A percentile compares a stretch with the other conserved stretches of the same genome.
These are phyloP conservation scores for Tetracentron sinense DNA, from an alignment of 164 flowering plant genomes.

Conservation along the genomic window DNA sequence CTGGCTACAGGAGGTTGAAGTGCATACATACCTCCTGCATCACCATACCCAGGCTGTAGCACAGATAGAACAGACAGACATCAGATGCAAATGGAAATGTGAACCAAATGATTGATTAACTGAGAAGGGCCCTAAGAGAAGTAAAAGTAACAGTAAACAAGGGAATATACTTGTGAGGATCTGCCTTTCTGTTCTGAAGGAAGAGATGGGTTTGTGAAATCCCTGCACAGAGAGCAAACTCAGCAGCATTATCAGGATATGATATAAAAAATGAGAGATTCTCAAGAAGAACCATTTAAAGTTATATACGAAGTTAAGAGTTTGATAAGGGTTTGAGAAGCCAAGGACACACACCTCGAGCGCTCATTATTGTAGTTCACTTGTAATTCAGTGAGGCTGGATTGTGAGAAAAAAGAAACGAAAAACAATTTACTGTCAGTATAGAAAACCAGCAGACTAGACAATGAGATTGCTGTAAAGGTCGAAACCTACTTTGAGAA, in stretches of 20 bases:
- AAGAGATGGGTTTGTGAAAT: constrained; percentile 81
- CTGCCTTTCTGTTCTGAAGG: constrained; percentile 91
- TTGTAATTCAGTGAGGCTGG: constrained; percentile 92
- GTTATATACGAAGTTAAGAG: not conserved
- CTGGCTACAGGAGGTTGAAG: constrained; percentile 46
- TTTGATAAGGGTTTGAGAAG: not conserved
- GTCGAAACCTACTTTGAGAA: constrained; percentile 71
- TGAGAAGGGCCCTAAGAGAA: too few species aligned
- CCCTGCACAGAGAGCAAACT: constrained; percentile 21
- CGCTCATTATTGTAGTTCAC: constrained; percentile 96
- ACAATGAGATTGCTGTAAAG: not conserved
- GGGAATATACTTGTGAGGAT: constrained; percentile 65
- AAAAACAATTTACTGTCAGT: constrained; percentile 4
- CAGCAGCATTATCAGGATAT: constrained; percentile 6
- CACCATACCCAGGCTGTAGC: constrained; percentile 74
- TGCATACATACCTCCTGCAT: constrained; percentile 60
- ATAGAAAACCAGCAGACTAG: not conserved
- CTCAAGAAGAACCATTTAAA: too few species aligned
- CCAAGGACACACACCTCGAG: constrained; percentile 63
- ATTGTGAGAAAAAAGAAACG: constrained; percentile 10
- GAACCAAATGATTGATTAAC: too few species aligned
- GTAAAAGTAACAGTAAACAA: not conserved
- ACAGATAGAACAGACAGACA: constrained; percentile 7
- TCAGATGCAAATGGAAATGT: too few species aligned
- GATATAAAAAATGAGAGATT: not conserved